Evolutionary conservation across 495 filamentous ascomycete species (phyloP), one percentile per base, ranked within the genome.

Genomic region (Tuber brumale): DNA sequence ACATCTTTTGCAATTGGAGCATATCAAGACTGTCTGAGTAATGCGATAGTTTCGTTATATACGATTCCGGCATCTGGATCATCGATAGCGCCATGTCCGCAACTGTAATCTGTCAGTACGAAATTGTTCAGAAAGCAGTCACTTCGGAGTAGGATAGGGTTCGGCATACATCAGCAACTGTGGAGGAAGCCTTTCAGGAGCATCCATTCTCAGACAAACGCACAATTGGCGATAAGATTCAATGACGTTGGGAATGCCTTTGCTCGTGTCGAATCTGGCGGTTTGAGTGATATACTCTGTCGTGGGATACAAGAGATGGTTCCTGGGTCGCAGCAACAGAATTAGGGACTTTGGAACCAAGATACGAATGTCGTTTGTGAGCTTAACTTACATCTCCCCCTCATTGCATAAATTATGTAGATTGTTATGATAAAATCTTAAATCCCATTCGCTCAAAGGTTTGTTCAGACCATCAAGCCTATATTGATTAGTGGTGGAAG

Each of bases 391-490:
- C 88, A 90, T 90, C 76, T 85, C 82, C 73, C 89, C 85, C 14
- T 87, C 83, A 75, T 86, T 86, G 84, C 91, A 94, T 66, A 88
- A 85, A 19, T 85, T 84, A 72, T 93, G 92, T 81, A 95, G 92
- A n/a, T 89, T 84, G 74, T 92, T 89, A 69, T 92, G 88, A 77
- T 97, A 96, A 83, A 92, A 93, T 6, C 89, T 89, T 9, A 87
- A 84, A 81, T 95, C 91, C 91, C 91, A 94, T 19, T 89, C 87
- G 74, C 88, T 88, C 81, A 97, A 87, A 45, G 86, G 80, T 83
- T 97, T 97, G 85, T 96, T 97, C 76, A 96, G 82, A 6, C 94
- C 94, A 84, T 97, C 94, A 44, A 96, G 86, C 93, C 89, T 90
- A 76, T 39, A 39, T 77, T 46, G 73, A 72, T 39, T 69, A 45